These are phyloP conservation scores for Xerocomellus chrysenteron DNA, from an alignment of 768 basidiomycete genomes.

Conservation along the genomic window DNA sequence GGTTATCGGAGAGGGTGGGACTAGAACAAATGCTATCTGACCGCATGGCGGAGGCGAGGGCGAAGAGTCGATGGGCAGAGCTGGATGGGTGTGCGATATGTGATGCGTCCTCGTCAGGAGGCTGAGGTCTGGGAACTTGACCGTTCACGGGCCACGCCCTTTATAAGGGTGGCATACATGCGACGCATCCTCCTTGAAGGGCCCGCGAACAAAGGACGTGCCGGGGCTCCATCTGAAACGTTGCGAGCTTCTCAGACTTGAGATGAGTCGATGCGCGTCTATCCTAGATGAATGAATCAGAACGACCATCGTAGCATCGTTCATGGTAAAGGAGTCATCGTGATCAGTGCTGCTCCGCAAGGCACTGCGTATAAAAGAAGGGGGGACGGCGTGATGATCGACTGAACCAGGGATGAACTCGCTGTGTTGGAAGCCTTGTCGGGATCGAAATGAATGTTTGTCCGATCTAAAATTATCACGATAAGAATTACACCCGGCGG, in stretches of 20 bases:
- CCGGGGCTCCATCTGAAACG: neutral
- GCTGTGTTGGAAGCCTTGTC: neutral
- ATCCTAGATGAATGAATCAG: neutral
- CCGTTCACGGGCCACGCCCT: neutral
- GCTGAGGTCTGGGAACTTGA: neutral
- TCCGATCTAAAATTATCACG: neutral
- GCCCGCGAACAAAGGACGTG: conserved; percentile 11
- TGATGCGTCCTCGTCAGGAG: conserved; percentile 1
- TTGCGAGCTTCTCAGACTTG: conserved; percentile 10
- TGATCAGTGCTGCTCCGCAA: neutral
- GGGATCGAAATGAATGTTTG: neutral
- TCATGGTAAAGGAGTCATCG: neutral
- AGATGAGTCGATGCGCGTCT: conserved; percentile 9
- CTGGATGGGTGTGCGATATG: neutral
- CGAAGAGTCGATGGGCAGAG: neutral
- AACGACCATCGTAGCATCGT: neutral
- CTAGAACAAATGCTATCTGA: conserved; percentile 14
- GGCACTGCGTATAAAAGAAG: neutral
- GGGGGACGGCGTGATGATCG: neutral
- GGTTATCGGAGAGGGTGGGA: conserved; percentile 6
- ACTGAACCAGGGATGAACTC: neutral
- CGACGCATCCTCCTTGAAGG: neutral
- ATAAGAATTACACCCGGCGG: neutral
- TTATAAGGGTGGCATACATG: conserved; percentile 13
- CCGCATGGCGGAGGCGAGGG: conserved; percentile 11